Conservation (phyloP, 2,329 filamentous ascomycete genomes). For the Colletotrichum sublineola region DNA sequence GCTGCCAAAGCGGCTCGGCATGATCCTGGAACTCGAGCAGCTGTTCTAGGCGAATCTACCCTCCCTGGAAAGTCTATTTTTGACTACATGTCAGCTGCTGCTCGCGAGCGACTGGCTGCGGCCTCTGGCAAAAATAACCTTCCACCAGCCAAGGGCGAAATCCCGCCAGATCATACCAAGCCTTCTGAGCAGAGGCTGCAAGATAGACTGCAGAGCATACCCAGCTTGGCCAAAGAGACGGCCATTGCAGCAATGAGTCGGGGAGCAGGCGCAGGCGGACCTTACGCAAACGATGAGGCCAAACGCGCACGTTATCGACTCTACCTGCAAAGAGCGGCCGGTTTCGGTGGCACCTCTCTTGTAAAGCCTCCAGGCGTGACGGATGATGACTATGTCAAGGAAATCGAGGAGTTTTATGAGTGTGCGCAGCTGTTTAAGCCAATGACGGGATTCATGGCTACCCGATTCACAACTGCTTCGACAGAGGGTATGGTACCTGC, state of each 20-base stretch:
- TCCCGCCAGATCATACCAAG: conserved; percentile 73
- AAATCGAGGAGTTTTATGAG: conserved; percentile 80
- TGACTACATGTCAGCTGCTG: conserved; percentile 85
- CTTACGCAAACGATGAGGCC: conserved; percentile 84
- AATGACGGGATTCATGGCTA: conserved; percentile 92
- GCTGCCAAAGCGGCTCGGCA: conserved; percentile 82
- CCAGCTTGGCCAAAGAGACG: conserved; percentile 74
- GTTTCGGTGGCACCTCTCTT: conserved; percentile 70
- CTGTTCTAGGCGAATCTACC: conserved; percentile 77
- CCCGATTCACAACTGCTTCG: conserved; percentile 85
- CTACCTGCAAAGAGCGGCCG: conserved; percentile 84
- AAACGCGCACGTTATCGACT: conserved; percentile 86
- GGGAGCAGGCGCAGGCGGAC: conserved; percentile 75
- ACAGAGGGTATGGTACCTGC: conserved; percentile 53
- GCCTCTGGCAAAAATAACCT: conserved; percentile 83
- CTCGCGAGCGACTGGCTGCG: conserved; percentile 81
- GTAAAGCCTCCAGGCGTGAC: conserved; percentile 57
- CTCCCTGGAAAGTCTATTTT: conserved; percentile 96
- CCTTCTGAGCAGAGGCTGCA: conserved; percentile 74
- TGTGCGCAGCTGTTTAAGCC: conserved; percentile 85
- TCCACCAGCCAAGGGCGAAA: conserved; percentile 82
- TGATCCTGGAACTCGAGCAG: conserved; percentile 81
- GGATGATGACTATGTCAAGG: conserved; percentile 82
- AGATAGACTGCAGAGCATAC: conserved; percentile 70
- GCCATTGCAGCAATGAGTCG: conserved; percentile 78